Base-by-base conservation (phyloP, 805 yeast genomes). In the Wickerhamiella azyma region DNA sequence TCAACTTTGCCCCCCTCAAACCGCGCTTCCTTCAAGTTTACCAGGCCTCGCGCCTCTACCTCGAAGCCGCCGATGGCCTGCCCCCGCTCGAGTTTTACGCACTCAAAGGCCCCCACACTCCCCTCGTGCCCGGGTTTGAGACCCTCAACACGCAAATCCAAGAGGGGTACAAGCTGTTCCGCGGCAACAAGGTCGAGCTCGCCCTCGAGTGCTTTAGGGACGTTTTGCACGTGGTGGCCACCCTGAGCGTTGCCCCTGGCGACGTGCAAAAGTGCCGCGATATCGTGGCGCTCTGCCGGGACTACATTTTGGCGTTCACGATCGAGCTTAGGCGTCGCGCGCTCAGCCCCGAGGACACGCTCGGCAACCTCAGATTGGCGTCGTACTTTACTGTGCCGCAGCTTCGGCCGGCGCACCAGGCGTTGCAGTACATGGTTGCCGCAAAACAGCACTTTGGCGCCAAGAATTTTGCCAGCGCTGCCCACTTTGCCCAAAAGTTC, bases 401-500 rank as follows among this genome's bases (percentile, higher is more conserved):
- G 53, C 72, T 92, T 55, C 85, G 81, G 52, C 79, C 83, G 30
- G 80, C 81, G 7, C 98, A 92, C 64, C 76, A 81, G 49, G 76
- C 81, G 45, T 81, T 85, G 59, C 95, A 97, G 10, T 71, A 86
- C 56, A 94, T 85, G 62, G 95, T 86, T 47, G 98, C 99, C 35
- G 83, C 89, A 92, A 78, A 82, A 39, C 94, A 85, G 68, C 77
- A 92, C 35, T 86, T 84, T 73, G 84, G 82, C 61, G 72, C 81
- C 61, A 86, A 88, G 63, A 89, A 92, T 66, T 92, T 67, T 66
- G 80, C 88, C 3, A 75, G 81, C 50, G 96, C 98, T 1, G 77
- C 95, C 6, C 79, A 77, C 59, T 92, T 92, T 70, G 97, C 98
- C 0, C 70, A 74, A 18, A 88, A 85, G 65, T 80, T 83, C 59